These are phyloP conservation scores for Corymbia calophylla DNA, from an alignment of 441 rosid species.

Conservation along the genomic window DNA sequence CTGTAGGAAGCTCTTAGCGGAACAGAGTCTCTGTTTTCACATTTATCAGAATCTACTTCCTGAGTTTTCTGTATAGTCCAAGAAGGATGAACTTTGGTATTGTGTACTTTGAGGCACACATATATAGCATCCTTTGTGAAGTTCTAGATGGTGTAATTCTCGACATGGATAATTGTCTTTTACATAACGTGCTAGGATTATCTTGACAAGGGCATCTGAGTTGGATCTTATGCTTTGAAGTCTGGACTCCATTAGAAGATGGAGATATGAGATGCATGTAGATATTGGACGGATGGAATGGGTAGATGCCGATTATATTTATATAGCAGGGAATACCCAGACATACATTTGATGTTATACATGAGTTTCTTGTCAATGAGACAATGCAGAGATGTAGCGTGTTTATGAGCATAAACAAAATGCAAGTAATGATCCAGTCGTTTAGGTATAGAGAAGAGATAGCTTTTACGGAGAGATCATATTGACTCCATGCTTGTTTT, in stretches of 20 bases:
- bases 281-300: background rate
- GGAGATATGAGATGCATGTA: background rate
- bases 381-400: background rate
- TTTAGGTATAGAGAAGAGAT: background rate
- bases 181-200: background rate
- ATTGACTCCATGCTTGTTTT: background rate
- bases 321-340: background rate
- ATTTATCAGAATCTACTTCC: background rate
- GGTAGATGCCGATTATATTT: background rate
- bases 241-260: background rate
- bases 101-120: background rate
- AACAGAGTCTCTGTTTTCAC: background rate
- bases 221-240: background rate
- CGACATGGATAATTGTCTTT: background rate
- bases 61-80: background rate
- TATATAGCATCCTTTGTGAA: background rate
- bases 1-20: background rate
- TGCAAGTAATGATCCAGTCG: background rate
- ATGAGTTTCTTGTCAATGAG: background rate
- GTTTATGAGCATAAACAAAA: background rate
- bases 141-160: background rate
- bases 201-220: background rate
- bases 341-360: background rate
- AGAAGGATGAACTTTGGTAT: background rate
- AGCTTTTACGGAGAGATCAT: background rate